These are phyloP conservation scores for Dioscorea cayenensis DNA, from an alignment of 116 monocot genomes.

Conservation along the genomic window DNA sequence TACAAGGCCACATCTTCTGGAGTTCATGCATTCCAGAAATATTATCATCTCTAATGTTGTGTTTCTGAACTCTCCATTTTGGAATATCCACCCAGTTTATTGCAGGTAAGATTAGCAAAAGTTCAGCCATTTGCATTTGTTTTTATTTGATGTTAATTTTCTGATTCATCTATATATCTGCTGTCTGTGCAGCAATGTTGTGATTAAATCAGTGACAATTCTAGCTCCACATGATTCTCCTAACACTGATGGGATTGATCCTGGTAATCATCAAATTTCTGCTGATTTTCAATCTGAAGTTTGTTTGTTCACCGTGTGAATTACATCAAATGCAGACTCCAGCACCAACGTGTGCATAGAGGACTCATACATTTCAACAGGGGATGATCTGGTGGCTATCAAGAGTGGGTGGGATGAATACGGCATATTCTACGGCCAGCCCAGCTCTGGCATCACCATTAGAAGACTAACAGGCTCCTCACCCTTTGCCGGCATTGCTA, in stretches of 20 bases:
- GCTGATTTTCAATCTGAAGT: not conserved
- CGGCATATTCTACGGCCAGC: conserved; percentile 51
- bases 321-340: conserved; percentile 37
- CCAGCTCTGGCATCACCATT: conserved; percentile 40
- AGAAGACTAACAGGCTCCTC: conserved; percentile 43
- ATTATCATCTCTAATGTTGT: conserved; percentile 43
- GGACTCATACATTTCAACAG: conserved; percentile 64
- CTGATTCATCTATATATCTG: not conserved
- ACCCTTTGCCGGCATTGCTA: conserved; percentile 55
- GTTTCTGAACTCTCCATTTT: conserved; percentile 51
- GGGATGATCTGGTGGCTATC: conserved; percentile 58
- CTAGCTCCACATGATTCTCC: conserved; percentile 56
- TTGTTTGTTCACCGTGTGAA: not conserved
- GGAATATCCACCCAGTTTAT: conserved; percentile 63
- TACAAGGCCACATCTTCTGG: conserved; percentile 43
- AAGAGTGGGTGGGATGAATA: conserved; percentile 87
- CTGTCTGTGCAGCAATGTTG: conserved; percentile 31
- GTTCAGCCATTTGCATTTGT: too few species aligned
- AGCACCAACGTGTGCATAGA: conserved; percentile 68
- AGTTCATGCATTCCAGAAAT: conserved; percentile 42
- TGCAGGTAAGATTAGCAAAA: conserved; percentile 21
- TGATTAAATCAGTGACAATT: conserved; percentile 32
- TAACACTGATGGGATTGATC: conserved; percentile 59
- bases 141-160: too few species aligned
- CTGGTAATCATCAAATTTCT: conserved; percentile 22